Conservation (phyloP, 495 filamentous ascomycete genomes). For the Rusavskia elegans region DNA sequence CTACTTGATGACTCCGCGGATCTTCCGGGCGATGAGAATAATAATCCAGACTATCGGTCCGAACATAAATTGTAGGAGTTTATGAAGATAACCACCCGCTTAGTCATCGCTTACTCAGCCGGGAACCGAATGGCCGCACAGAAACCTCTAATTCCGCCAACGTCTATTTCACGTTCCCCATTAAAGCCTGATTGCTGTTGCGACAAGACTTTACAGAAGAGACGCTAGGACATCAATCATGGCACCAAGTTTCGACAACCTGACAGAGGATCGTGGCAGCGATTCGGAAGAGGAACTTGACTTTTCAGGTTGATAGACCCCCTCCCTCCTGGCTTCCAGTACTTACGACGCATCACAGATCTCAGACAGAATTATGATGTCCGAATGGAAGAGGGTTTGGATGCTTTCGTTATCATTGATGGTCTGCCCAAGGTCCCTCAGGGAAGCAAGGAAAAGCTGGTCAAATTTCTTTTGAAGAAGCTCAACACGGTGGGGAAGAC, state of each 20-base stretch:
- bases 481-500: conserved; percentile 69
- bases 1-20: not conserved
- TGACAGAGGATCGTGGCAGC: conserved; percentile 66
- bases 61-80: too few relatives aligned
- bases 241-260: conserved; percentile 58
- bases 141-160: not conserved
- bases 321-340: conserved; percentile 13
- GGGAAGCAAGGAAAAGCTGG: conserved; percentile 72
- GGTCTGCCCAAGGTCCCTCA: conserved; percentile 75
- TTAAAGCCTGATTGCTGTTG: not conserved
- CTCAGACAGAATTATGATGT: conserved; percentile 86
- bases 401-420: conserved; percentile 90
- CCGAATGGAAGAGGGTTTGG: conserved; percentile 84
- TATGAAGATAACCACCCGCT: too few relatives aligned
- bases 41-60: too few relatives aligned
- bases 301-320: conserved; percentile 47
- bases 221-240: conserved; percentile 21
- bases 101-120: not conserved
- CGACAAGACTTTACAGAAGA: not conserved
- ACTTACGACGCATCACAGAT: conserved; percentile 31
- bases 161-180: not conserved
- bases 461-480: conserved; percentile 89
- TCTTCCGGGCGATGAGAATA: too few relatives aligned
- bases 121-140: not conserved
- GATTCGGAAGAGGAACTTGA: conserved; percentile 87